A percentile compares a stretch with the other conserved stretches of the same genome.
phyloP scores from a whole-genome alignment of 495 filamentous ascomycete genomes.

The Sabuloglossum arenarium region DNA sequence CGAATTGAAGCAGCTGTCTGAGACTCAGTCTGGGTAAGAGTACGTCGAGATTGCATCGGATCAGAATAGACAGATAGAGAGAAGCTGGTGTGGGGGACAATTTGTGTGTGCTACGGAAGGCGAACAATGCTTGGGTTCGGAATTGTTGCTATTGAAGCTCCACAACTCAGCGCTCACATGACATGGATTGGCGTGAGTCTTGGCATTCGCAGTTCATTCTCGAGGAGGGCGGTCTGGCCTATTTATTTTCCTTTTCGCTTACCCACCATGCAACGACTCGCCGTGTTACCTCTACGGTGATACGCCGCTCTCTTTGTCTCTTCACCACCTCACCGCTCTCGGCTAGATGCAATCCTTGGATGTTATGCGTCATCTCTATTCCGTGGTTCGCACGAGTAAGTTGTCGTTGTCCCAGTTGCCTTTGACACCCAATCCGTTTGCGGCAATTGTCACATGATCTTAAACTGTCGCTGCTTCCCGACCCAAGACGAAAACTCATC shows the following conservation, averaged over 20 bases:
- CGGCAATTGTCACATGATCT: no score
- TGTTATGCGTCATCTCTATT: no score
- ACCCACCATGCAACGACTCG: no score
- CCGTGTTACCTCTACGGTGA: no score
- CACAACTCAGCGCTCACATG: constrained; percentile 1
- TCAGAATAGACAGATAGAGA: no score
- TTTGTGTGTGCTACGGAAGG: not conserved
- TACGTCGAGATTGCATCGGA: not conserved
- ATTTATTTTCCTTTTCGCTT: not conserved
- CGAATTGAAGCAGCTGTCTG: not conserved
- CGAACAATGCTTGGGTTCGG: not conserved
- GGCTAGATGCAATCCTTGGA: no score
- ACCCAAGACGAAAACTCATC: no score
- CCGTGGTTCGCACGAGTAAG: no score
- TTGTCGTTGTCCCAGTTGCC: no score
- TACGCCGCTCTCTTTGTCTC: no score
- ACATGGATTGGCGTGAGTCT: not conserved
- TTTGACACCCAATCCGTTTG: no score
- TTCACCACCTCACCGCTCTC: not conserved
- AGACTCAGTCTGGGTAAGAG: not conserved
- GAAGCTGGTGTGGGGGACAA: not conserved
- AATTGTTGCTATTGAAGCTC: not conserved
- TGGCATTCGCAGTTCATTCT: not conserved
- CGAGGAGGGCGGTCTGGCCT: not conserved
- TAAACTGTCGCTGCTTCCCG: no score